Percentiles rank a stretch among this genome's conserved stretches.
Conservation (phyloP, 768 basidiomycete species). For the Psilocybe sp. region DNA sequence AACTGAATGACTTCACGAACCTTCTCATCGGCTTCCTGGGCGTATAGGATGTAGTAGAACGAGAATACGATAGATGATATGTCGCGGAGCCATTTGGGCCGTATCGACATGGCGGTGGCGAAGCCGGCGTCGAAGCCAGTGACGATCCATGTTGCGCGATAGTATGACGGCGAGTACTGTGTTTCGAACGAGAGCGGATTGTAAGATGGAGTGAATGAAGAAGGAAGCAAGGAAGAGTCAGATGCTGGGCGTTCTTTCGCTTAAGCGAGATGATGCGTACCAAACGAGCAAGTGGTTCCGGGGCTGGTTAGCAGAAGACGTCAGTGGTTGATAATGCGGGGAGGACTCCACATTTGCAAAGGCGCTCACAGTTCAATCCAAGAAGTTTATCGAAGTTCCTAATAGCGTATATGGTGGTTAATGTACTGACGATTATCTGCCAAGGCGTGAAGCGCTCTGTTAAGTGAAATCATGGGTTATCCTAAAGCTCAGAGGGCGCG, state of each 20-base stretch:
- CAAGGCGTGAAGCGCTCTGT: constrained; percentile 90
- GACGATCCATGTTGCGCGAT: constrained; percentile 92
- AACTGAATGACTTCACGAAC: constrained; percentile 31
- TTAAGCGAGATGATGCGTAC: constrained; percentile 40
- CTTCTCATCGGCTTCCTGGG: constrained; percentile 95
- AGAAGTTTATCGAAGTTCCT: constrained; percentile 84
- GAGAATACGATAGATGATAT: constrained; percentile 84
- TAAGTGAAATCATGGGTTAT: not conserved
- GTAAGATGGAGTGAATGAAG: not conserved
- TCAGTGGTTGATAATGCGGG: not conserved
- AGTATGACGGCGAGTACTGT: constrained; percentile 90
- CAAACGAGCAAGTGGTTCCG: constrained; percentile 87
- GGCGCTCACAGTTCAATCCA: constrained; percentile 68
- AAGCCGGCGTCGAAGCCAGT: constrained; percentile 98
- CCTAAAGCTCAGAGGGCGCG: not conserved
- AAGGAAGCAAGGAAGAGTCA: not conserved
- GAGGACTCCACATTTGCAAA: not conserved
- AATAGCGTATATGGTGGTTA: constrained; percentile 81
- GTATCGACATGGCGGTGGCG: constrained; percentile 91
- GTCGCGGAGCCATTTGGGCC: constrained; percentile 89
- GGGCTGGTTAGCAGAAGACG: constrained; percentile 47
- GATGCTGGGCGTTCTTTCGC: too few relatives aligned
- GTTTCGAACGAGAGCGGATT: constrained; percentile 1
- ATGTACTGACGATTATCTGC: constrained; percentile 85
- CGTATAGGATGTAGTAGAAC: constrained; percentile 81